Evolutionary conservation across 2,329 filamentous ascomycete species (phyloP).

Genomic region (Fusarium sp.): DNA sequence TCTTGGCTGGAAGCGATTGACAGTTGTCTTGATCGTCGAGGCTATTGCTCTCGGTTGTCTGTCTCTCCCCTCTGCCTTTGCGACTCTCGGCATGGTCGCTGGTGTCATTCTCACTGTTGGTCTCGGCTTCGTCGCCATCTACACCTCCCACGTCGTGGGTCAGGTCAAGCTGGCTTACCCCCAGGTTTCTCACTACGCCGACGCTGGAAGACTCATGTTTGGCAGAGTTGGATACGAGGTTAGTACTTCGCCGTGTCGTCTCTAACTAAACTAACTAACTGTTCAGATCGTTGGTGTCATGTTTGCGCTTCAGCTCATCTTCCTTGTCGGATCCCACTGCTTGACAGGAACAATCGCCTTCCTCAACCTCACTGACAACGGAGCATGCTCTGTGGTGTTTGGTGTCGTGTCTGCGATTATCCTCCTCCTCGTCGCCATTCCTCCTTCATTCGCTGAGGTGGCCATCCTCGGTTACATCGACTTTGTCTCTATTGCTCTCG

Average conservation of each 20-base stretch:
- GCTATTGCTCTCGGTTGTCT: constrained; percentile 68
- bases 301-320: constrained; percentile 74
- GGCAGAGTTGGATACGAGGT: constrained; percentile 71
- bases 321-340: constrained; percentile 79
- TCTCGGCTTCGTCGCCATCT: constrained; percentile 62
- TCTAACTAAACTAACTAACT: constrained; percentile 8
- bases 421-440: constrained; percentile 61
- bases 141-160: constrained; percentile 62
- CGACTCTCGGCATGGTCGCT: constrained; percentile 67
- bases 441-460: constrained; percentile 63
- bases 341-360: constrained; percentile 78
- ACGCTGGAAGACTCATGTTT: constrained; percentile 73
- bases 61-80: constrained; percentile 65
- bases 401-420: constrained; percentile 62
- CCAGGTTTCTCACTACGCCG: constrained; percentile 74
- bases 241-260: neutral
- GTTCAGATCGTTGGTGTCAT: constrained; percentile 66
- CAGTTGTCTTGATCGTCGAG: constrained; percentile 68
- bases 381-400: constrained; percentile 61
- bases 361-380: constrained; percentile 72
- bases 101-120: constrained; percentile 59
- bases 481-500: constrained; percentile 73
- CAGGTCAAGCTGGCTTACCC: constrained; percentile 66
- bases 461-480: constrained; percentile 65
- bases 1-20: constrained; percentile 69